Evolutionary conservation across 495 filamentous ascomycete species (phyloP).

Genomic region (Tuber borchii): DNA sequence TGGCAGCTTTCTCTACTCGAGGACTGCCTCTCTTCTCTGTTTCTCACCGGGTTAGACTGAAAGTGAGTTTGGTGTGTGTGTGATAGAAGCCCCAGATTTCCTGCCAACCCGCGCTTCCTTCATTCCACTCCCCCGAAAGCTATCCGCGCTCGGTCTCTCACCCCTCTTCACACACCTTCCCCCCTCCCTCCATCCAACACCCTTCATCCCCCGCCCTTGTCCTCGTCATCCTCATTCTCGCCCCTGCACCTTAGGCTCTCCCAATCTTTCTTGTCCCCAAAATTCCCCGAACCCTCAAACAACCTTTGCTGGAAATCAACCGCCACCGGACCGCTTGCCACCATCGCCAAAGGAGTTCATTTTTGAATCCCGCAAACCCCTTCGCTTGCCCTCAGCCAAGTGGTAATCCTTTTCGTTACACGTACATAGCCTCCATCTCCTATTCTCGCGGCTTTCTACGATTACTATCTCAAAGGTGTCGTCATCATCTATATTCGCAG

Average conservation of each 20-base stretch:
- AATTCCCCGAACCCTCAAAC: background rate
- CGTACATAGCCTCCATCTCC: background rate
- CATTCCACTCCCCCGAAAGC: background rate
- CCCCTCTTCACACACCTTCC: conserved; percentile 3
- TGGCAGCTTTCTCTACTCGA: background rate
- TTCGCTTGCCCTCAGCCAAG: background rate
- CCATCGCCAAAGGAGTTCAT: background rate
- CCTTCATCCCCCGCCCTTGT: background rate
- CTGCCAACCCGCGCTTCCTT: background rate
- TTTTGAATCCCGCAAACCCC: background rate
- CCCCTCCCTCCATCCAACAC: background rate
- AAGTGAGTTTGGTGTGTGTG: conserved; percentile 1
- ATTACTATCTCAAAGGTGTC: background rate
- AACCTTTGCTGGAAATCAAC: background rate
- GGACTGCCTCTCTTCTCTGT: background rate
- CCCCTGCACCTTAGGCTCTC: background rate
- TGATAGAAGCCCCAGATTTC: conserved; percentile 2
- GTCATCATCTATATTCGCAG: background rate
- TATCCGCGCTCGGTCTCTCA: background rate
- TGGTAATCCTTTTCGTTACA: background rate
- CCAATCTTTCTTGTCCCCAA: background rate
- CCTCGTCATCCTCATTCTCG: background rate
- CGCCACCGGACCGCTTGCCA: background rate
- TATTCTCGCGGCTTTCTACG: background rate
- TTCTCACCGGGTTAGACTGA: background rate